Percentiles rank a stretch among this genome's conserved stretches.
phyloP scores from a whole-genome alignment of 129 eudicot species.

The Saposhnikovia divaricata region DNA sequence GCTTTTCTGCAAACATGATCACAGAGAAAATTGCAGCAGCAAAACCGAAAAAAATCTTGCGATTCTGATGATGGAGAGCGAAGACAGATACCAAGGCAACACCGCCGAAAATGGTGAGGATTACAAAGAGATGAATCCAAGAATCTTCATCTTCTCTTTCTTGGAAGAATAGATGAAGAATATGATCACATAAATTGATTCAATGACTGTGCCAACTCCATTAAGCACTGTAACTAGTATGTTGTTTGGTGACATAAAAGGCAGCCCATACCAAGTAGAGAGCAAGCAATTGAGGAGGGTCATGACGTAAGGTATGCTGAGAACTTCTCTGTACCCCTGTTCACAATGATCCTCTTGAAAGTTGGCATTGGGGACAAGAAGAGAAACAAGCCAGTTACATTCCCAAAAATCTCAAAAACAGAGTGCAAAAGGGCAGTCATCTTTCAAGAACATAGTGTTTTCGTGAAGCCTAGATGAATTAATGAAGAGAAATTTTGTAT shows the following conservation, averaged over 20 bases:
- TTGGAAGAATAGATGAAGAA: constrained; percentile 54
- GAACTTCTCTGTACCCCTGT: too few species aligned
- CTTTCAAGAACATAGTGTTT: constrained; percentile 12
- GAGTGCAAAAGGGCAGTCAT: constrained; percentile 29
- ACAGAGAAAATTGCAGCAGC: constrained; percentile 90
- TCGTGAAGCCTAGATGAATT: neutral
- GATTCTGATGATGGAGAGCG: constrained; percentile 51
- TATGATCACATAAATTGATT: too few species aligned
- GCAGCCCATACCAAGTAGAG: too few species aligned
- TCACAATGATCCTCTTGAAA: too few species aligned
- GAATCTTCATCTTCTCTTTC: constrained; percentile 61
- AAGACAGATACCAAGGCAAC: constrained; percentile 56
- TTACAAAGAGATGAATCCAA: constrained; percentile 32
- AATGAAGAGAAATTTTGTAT: neutral
- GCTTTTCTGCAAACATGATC: constrained; percentile 37
- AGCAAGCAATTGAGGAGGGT: too few species aligned
- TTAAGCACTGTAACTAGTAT: too few species aligned
- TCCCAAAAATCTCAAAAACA: constrained; percentile 54
- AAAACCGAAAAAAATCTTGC: constrained; percentile 60
- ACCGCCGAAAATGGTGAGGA: constrained; percentile 45
- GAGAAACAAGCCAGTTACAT: constrained; percentile 70
- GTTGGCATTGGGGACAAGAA: constrained; percentile 88
- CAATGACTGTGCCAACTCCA: too few species aligned
- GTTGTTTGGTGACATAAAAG: too few species aligned
- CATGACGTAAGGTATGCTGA: too few species aligned